Base-by-base conservation (phyloP, 352 stramenopile genomes). In the Pythium sukuiense region DNA sequence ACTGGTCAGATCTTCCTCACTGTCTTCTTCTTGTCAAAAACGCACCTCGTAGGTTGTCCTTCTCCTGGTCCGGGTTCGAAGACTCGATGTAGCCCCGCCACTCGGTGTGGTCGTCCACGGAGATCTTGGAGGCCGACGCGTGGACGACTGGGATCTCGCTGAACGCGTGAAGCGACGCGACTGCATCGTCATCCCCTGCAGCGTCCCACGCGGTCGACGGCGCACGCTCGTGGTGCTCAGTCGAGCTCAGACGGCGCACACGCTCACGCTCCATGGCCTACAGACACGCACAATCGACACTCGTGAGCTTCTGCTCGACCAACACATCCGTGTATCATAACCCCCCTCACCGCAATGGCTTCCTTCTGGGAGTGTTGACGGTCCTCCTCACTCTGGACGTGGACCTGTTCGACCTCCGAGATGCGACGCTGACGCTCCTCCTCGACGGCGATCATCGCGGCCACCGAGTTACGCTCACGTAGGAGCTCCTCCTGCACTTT, bases 71-170 rank as follows among this genome's bases (percentile, higher is more conserved):
- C 2, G 84, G 79, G 48, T 83, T 77, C 2, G 80, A 71, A 0
- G 82, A 93, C n/a, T 77, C 65, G 55, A 89, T 87, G 53, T 82
- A 89, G 58, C 83, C 83, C 24, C 70, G 79, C 81, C 79, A 89
- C 66, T 80, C 76, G 0, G 81, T 85, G 41, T 79, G 73, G 45
- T 87, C 74, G 43, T 91, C 79, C 48, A 89, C 76, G 3, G 84
- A 57, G 27, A 89, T 76, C 69, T 88, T 91, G 41, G 77, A 80
- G 6, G 74, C 63, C 7, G 79, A 77, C 7, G 71, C 70, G 9
- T 86, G 73, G 3, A 85, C 77, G 5, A 91, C 79, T 1, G 83
- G 76, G 48, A 91, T 89, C 45, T 91, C 83, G 27, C 80, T 91
- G 18, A 90, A 71, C 1, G 60, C 63, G 24, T 41, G 43, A 2